phyloP scores from a whole-genome alignment of 2,329 filamentous ascomycete genomes.

The Sphaceloma murrayae region DNA sequence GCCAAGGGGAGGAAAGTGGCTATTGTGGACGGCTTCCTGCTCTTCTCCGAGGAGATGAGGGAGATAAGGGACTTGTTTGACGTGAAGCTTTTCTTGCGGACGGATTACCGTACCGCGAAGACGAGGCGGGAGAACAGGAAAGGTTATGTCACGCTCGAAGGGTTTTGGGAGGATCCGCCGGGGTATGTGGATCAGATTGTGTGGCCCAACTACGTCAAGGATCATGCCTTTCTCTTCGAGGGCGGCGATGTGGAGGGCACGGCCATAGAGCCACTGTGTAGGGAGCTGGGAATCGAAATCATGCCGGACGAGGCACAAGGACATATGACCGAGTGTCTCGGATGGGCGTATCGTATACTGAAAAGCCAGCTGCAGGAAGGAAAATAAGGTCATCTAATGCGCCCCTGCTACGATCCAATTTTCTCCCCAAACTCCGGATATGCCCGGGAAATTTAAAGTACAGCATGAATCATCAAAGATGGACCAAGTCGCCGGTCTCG shows the following conservation, averaged over 20 bases:
- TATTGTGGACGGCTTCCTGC: slow-evolving; percentile 79
- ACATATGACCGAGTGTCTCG: slow-evolving; percentile 29
- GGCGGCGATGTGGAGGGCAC: slow-evolving; percentile 54
- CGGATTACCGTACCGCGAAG: slow-evolving; percentile 55
- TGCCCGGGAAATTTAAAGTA: too few relatives aligned
- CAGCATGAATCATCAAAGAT: slow-evolving; percentile 2
- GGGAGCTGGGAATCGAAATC: slow-evolving; percentile 24
- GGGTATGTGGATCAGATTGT: slow-evolving; percentile 91
- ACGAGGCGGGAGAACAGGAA: slow-evolving; percentile 56
- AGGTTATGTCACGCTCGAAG: slow-evolving; percentile 69
- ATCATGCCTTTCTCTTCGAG: slow-evolving; percentile 73
- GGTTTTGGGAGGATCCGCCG: slow-evolving; percentile 91
- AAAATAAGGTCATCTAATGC: not conserved
- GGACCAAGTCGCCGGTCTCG: slow-evolving; percentile 12
- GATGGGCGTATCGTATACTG: slow-evolving; percentile 32
- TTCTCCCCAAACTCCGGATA: slow-evolving; percentile 6
- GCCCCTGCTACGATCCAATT: too few relatives aligned
- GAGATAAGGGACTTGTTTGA: slow-evolving; percentile 54
- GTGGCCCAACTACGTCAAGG: slow-evolving; percentile 84
- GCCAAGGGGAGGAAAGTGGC: slow-evolving; percentile 43
- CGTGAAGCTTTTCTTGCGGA: slow-evolving; percentile 67
- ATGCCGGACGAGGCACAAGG: slow-evolving; percentile 25
- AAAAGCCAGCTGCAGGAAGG: slow-evolving; percentile 6
- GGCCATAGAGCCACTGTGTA: slow-evolving; percentile 38
- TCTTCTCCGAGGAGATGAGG: slow-evolving; percentile 56